phyloP scores from a whole-genome alignment of 495 filamentous ascomycete species.

The Aspergillus panamensis region DNA sequence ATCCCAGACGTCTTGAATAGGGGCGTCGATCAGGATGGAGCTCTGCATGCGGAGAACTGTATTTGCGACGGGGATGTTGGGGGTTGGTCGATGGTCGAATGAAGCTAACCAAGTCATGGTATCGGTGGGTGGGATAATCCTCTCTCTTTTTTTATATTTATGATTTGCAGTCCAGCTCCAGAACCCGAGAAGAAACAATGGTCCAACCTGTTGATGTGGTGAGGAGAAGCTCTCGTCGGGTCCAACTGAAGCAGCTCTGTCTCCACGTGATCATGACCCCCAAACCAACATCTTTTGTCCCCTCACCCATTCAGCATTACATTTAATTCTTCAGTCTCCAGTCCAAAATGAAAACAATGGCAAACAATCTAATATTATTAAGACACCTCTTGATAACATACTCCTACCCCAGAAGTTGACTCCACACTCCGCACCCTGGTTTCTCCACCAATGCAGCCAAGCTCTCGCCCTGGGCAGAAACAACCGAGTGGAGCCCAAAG shows the following conservation, averaged over 20 bases:
- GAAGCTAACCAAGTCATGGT: conserved; percentile 13
- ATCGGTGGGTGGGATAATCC: background rate
- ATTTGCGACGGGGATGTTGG: conserved; percentile 28
- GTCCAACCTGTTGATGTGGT: background rate
- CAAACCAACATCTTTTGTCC: background rate
- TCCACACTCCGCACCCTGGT: background rate
- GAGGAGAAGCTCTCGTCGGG: background rate
- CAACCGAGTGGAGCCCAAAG: background rate
- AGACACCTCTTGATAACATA: too few relatives aligned
- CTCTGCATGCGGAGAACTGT: conserved; percentile 34
- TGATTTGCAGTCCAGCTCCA: background rate
- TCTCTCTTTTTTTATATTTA: background rate
- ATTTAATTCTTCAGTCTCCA: too few relatives aligned
- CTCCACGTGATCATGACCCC: background rate
- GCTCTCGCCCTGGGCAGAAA: background rate
- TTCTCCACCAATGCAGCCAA: conserved; percentile 3
- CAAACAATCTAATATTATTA: too few relatives aligned
- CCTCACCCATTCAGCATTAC: too few relatives aligned
- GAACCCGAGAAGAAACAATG: background rate
- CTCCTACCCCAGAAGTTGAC: background rate
- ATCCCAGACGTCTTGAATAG: conserved; percentile 34
- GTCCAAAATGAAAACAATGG: too few relatives aligned
- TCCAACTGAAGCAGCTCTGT: too few relatives aligned
- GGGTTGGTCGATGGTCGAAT: conserved; percentile 28
- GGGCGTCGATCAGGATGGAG: conserved; percentile 35